Evolutionary conservation across 2,329 filamentous ascomycete species (phyloP), one percentile per base, ranked within the genome.

Genomic region (Pyrenochaeta sp.): DNA sequence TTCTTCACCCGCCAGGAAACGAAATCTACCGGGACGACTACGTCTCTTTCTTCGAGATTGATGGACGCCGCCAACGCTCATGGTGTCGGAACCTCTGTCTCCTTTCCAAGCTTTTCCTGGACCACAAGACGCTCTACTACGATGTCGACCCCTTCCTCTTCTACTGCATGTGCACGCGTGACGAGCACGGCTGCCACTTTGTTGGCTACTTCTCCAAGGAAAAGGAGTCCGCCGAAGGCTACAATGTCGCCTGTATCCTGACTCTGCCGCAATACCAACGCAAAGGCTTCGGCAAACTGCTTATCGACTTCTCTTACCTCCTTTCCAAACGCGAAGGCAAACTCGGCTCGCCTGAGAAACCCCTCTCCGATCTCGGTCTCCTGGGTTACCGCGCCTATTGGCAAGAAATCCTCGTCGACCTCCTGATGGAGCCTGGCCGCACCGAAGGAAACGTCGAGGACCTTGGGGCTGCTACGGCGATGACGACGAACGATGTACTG

Each of bases 121-220:
- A 96, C 56, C 95, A 96, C 71, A 99, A 99, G 73, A 97, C 94
- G 4, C 84, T 99, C 6, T 99, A 96, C 77, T 99, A 99, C 75
- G 94, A 99, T 61, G 94, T 99, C n/a, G 94, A 99, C 54, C 94
- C 94, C 0, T 99, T 99, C 68, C 76, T 99, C 23, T 99, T 99
- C 77, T 99, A 99, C 73, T 93, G 96, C 71, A 96, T 99, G 93
- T 90, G 90, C 18, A 87, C 86, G 27, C 85, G 89, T 57, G 89
- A 92, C 53, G 90, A 96, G 35, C 87, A 91, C 60, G 94, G 94
- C 10, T 94, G 88, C 62, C 94, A 97, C 65, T 82, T 99, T 35
- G 89, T 99, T n/a, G 94, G 94, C n/a, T 99, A 96, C 68, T 99
- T 99, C 72, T 96, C 89, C 42, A 99, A 99, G 69, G 94, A 99